These are phyloP conservation scores for Trichophyton verrucosum DNA, from an alignment of 2,329 filamentous ascomycete species.

Conservation along the genomic window DNA sequence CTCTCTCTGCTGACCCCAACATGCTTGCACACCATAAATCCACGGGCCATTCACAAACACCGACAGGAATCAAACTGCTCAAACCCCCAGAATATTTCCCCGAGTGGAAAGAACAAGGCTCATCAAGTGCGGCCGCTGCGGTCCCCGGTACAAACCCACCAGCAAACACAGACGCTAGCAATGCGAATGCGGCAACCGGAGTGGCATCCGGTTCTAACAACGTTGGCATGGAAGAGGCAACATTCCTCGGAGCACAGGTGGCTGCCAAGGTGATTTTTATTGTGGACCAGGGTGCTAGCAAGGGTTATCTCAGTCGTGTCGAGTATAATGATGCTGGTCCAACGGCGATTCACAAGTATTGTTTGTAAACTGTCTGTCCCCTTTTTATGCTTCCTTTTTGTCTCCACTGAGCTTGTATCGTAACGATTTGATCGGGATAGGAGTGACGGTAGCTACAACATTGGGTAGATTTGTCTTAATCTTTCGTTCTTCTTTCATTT, in stretches of 20 bases:
- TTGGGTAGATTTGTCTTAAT: background rate
- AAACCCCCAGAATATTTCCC: slow-evolving; percentile 72
- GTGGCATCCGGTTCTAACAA: slow-evolving; percentile 20
- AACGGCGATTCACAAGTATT: slow-evolving; percentile 48
- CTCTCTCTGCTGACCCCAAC: slow-evolving; percentile 17
- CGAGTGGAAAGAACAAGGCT: slow-evolving; percentile 69
- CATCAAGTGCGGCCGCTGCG: slow-evolving; percentile 14
- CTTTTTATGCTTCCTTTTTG: background rate
- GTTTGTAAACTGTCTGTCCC: slow-evolving; percentile 20
- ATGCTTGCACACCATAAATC: slow-evolving; percentile 40
- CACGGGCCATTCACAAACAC: slow-evolving; percentile 58
- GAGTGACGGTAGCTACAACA: background rate
- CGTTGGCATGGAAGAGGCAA: slow-evolving; percentile 60
- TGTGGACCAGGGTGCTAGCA: slow-evolving; percentile 52
- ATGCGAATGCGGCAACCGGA: slow-evolving; percentile 32
- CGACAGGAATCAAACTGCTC: slow-evolving; percentile 69
- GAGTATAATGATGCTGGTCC: slow-evolving; percentile 58
- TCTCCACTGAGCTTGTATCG: background rate
- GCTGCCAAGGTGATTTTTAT: slow-evolving; percentile 65
- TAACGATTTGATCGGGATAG: background rate
- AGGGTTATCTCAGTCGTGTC: slow-evolving; percentile 56
- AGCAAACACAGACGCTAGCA: slow-evolving; percentile 8
- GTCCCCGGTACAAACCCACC: background rate
- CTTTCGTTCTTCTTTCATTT: background rate
- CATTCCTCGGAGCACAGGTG: slow-evolving; percentile 78